Conservation (phyloP, 768 basidiomycete genomes). For the Suillus variegatus region DNA sequence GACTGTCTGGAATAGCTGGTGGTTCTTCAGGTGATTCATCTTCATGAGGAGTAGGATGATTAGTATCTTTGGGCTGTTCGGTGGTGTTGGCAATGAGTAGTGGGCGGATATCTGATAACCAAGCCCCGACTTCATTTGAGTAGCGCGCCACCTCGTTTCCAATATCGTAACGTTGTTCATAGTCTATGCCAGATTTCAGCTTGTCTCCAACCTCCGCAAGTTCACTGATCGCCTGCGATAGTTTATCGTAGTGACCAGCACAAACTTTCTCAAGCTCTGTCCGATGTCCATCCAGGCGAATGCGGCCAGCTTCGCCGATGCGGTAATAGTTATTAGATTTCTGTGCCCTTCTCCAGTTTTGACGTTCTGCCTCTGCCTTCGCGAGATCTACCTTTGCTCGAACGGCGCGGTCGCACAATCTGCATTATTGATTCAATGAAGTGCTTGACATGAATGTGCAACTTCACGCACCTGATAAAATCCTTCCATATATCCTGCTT, state of each 20-base stretch:
- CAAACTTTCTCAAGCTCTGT: conserved; percentile 28
- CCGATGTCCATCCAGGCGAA: conserved; percentile 30
- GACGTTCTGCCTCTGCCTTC: conserved; percentile 31
- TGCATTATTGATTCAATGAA: conserved; percentile 13
- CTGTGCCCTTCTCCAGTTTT: conserved; percentile 31
- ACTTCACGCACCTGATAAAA: conserved; percentile 28
- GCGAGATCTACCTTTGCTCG: conserved; percentile 25
- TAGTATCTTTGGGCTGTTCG: conserved; percentile 5
- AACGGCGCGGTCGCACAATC: conserved; percentile 32
- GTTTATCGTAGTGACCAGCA: conserved; percentile 24
- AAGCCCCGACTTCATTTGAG: conserved; percentile 26
- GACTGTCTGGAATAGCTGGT: conserved; percentile 4
- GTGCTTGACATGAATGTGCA: neutral
- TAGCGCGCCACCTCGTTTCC: conserved; percentile 21
- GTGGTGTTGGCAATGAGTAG: conserved; percentile 24
- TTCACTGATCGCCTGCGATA: conserved; percentile 24
- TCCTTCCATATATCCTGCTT: conserved; percentile 28
- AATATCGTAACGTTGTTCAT: conserved; percentile 30
- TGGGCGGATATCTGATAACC: conserved; percentile 24
- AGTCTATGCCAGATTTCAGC: conserved; percentile 23
- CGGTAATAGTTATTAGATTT: conserved; percentile 31
- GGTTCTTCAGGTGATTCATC: neutral
- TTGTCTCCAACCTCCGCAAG: conserved; percentile 26
- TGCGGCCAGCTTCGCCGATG: conserved; percentile 31
- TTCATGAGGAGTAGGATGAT: neutral